Base-by-base conservation (phyloP, 768 basidiomycete genomes). In the Phaffia australis region DNA sequence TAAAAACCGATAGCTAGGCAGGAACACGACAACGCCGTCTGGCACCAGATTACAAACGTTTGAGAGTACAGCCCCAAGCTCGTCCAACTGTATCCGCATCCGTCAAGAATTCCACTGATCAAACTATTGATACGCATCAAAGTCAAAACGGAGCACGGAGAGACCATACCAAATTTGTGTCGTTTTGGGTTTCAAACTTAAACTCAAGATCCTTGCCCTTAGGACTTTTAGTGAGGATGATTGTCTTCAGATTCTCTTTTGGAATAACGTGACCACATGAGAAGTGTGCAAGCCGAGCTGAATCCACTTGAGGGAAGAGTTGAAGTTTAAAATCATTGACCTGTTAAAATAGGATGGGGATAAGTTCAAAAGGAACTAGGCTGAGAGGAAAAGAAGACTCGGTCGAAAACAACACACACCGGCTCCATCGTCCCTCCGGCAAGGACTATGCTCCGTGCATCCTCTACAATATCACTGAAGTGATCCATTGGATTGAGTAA, bases 361-460 rank as follows among this genome's bases (percentile, higher is more conserved):
- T 6, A 11, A 3, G 23, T 6, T 35, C 49, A 23, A 0, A 2
- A 29, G 23, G 16, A 46, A 23, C 23, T 21, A 49, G 42, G 3
- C 19, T 7, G 21, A n/a, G 42, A 47, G 29, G 49, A 15, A 29
- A 19, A 32, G 52, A 56, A 27, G 25, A 52, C n/a, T 18, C 23
- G 5, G 16, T 23, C 25, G 27, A 56, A 56, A 2, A 29, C 56
- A 23, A 19, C 15, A 77, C 80, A 61, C 63, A 95, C 90, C n/a
- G 94, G 94, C 8, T 91, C 90, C 95, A 99, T 97, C 0, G 94
- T 99, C 5, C 94, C 94, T 11, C 94, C 94, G 9, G 95, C 94
- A 49, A 99, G 79, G 32, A 98, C 78, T n/a, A 98, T 85, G 2
- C 87, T 82, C 48, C 89, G 79, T 0, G 92, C 89, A 29, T 81